phyloP scores from a whole-genome alignment of 1,284 basidiomycete species.

The Leccinum pachyderme region DNA sequence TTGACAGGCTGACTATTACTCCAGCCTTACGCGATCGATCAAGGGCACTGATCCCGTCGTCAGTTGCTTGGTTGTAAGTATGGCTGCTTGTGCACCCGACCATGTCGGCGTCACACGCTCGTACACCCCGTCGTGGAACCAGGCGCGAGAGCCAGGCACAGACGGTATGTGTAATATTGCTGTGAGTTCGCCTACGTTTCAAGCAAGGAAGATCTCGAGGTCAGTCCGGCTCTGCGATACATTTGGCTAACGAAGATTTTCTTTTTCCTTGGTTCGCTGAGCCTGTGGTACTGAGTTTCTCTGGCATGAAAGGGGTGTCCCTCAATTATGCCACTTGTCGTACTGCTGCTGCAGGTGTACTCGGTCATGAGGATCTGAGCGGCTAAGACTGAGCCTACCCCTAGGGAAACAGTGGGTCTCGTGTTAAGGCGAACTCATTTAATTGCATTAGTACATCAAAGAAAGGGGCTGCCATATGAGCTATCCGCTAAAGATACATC shows the following conservation, averaged over 20 bases:
- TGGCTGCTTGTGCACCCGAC: slow-evolving; percentile 27
- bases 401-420: too few species aligned
- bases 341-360: background rate
- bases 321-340: background rate
- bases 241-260: slow-evolving; percentile 2
- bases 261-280: slow-evolving; percentile 10
- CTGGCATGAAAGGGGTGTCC: background rate
- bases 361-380: background rate
- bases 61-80: background rate
- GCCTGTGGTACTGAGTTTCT: background rate
- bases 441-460: background rate
- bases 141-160: slow-evolving; percentile 24
- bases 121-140: slow-evolving; percentile 27
- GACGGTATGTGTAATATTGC: slow-evolving; percentile 24
- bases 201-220: slow-evolving; percentile 29
- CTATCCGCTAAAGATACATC: slow-evolving; percentile 28
- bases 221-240: slow-evolving; percentile 7
- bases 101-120: slow-evolving; percentile 32
- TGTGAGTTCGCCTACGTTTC: slow-evolving; percentile 24
- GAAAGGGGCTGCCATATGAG: background rate
- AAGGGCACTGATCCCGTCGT: slow-evolving; percentile 16
- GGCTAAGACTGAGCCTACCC: background rate
- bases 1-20: slow-evolving; percentile 17
- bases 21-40: slow-evolving; percentile 30
- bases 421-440: background rate